phyloP scores from a whole-genome alignment of 805 yeast species.

The Nakazawaea populi region DNA sequence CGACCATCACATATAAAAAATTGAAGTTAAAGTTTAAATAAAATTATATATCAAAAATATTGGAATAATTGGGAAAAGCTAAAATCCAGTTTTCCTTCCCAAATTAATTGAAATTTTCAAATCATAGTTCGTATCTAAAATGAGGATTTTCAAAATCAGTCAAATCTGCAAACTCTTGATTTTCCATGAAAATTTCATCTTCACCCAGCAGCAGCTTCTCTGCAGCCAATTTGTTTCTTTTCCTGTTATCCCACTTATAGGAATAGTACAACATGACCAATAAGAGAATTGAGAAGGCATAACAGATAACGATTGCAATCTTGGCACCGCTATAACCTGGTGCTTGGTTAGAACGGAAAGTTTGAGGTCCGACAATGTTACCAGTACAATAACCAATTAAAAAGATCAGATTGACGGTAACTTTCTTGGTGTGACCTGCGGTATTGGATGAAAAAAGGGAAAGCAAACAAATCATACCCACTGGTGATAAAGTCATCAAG shows the following conservation, averaged over 20 bases:
- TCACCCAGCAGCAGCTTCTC: neutral
- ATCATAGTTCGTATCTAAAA: neutral
- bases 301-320: slow-evolving; percentile 43
- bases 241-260: slow-evolving; percentile 2
- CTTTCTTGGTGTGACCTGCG: neutral
- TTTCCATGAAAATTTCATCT: neutral
- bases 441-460: slow-evolving; percentile 15
- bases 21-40: too few species aligned
- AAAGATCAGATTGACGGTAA: neutral
- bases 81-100: neutral
- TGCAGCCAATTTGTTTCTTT: neutral
- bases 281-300: slow-evolving; percentile 31
- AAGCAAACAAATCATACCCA: slow-evolving; percentile 19
- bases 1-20: too few species aligned
- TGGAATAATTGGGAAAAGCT: too few species aligned
- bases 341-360: slow-evolving; percentile 47
- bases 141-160: slow-evolving; percentile 16
- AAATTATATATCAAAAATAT: too few species aligned
- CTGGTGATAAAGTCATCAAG: slow-evolving; percentile 19
- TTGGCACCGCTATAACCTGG: slow-evolving; percentile 53
- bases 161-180: slow-evolving; percentile 28
- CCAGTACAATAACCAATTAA: neutral
- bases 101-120: neutral
- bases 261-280: slow-evolving; percentile 24
- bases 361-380: slow-evolving; percentile 26